Conservation (phyloP, 352 stramenopile species). For the Peronospora farinosa region DNA sequence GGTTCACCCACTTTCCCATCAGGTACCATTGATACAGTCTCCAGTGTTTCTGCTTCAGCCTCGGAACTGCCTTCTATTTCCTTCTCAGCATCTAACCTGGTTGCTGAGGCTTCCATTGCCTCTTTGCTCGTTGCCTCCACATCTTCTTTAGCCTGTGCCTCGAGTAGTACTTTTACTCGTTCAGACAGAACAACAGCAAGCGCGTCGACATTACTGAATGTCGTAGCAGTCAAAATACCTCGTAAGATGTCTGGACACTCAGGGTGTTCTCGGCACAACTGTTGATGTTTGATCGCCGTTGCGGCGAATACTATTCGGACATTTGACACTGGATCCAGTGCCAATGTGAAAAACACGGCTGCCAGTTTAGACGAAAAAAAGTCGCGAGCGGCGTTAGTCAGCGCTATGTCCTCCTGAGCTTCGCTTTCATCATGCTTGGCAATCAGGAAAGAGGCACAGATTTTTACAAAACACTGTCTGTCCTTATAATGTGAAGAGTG, state of each 20-base stretch:
- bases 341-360: conserved; percentile 50
- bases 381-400: conserved; percentile 10
- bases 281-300: conserved; percentile 38
- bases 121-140: conserved; percentile 9
- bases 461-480: conserved; percentile 62
- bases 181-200: conserved; percentile 26
- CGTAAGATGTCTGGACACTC: conserved; percentile 28
- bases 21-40: background rate
- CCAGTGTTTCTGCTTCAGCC: conserved; percentile 3
- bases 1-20: conserved; percentile 6
- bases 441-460: conserved; percentile 51
- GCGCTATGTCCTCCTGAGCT: conserved; percentile 5
- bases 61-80: conserved; percentile 4
- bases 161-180: conserved; percentile 13
- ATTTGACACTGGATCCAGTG: conserved; percentile 61
- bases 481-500: conserved; percentile 54
- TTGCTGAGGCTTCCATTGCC: background rate
- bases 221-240: conserved; percentile 17
- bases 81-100: conserved; percentile 6
- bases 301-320: conserved; percentile 60
- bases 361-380: conserved; percentile 54
- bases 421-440: conserved; percentile 5
- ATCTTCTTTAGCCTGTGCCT: conserved; percentile 10
- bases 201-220: conserved; percentile 25
- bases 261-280: conserved; percentile 28